These are phyloP conservation scores for Penicillium angulare DNA, from an alignment of 495 filamentous ascomycete genomes.

Conservation along the genomic window DNA sequence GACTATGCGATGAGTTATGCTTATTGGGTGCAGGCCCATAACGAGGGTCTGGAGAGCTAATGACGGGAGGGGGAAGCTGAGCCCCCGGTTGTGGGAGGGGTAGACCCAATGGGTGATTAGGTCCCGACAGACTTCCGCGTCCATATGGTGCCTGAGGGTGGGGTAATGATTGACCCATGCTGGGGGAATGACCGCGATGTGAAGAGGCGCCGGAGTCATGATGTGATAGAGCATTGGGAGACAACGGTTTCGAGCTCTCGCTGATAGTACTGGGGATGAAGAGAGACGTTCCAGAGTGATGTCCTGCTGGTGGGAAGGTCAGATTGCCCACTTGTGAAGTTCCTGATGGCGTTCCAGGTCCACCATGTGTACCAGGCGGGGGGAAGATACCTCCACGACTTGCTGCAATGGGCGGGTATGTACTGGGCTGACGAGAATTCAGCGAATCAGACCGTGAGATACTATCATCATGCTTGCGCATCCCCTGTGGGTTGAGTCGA, in stretches of 20 bases:
- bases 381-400: conserved; percentile 46
- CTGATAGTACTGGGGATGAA: conserved; percentile 74
- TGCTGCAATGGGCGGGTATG: conserved; percentile 72
- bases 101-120: conserved; percentile 33
- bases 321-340: conserved; percentile 50
- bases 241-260: conserved; percentile 84
- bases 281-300: conserved; percentile 50
- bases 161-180: conserved; percentile 59
- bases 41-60: conserved; percentile 47
- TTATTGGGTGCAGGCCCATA: conserved; percentile 40
- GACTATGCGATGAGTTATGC: conserved; percentile 36
- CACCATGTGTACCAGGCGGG: conserved; percentile 54
- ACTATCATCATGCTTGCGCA: conserved; percentile 63
- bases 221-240: conserved; percentile 64
- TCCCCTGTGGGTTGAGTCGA: conserved; percentile 65
- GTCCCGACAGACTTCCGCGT: conserved; percentile 37
- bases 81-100: conserved; percentile 41
- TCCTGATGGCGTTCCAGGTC: conserved; percentile 51
- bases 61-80: conserved; percentile 53
- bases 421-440: conserved; percentile 62
- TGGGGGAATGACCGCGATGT: conserved; percentile 67
- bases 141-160: conserved; percentile 63
- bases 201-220: conserved; percentile 53
- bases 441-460: conserved; percentile 46
- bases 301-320: conserved; percentile 47